Evolutionary conservation across 2,329 filamentous ascomycete genomes (phyloP), one percentile per base, ranked within the genome.

Genomic region (Pseudodiploospora longispora): DNA sequence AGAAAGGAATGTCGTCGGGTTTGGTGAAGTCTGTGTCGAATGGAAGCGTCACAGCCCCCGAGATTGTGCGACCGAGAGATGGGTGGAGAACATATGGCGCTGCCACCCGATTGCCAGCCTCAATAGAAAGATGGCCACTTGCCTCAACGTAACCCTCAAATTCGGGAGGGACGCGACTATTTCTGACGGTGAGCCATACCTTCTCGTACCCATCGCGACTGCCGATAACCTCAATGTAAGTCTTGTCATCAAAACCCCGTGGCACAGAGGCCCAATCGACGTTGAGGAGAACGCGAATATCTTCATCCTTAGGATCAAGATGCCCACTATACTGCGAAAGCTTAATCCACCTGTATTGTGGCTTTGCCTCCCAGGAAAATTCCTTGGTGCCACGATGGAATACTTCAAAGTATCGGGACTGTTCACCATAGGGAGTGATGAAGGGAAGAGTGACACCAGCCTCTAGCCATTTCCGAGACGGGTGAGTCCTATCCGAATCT

Each of bases 401-500:
- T 1, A 67, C 49, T 6, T 67, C 62, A 4, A 67, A 59, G 30
- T 60, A 61, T 3, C 62, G 58, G 2, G 54, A 55, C 3, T 48
- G 42, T 0, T 63, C 55, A 0, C 63, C 62, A 5, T 59, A 61
- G 0, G 59, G 61, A 0, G 59, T 62, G 4, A 66, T 51, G 0
- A 52, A 54, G 0, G 61, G 61, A 0, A 66, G 47, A 6, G 57
- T 59, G 10, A 60, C 50, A 2, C 58, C 55, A 1, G 52, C 44
- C 8, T 57, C 49, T 9, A 69, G 59, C 46, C 57, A 59, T 9
- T 51, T 57, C 33, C 49, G 62, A 41, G 50, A 71, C 52, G 56
- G 73, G 64, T 56, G 72, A 50, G 58, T 72, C 56, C 57, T 70
- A 6, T 80, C 68, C 2, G 74, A 72, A 12, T 76, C 78, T 49